Evolutionary conservation across 1,284 basidiomycete species (phyloP).

Genomic region (Cystobasidium pallidum): DNA sequence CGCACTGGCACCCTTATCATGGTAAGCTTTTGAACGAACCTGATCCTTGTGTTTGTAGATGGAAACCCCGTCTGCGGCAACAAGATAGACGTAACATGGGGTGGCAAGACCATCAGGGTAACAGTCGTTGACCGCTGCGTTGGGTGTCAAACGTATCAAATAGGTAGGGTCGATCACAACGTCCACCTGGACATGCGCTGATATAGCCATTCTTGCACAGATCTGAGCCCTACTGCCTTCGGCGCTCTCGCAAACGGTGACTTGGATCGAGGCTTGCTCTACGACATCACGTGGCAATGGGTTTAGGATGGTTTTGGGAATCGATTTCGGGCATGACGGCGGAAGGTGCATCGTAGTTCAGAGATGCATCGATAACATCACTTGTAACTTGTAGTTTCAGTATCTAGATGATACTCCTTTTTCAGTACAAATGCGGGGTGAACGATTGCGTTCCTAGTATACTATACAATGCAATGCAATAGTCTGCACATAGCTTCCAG

Average conservation of each 20-base stretch:
- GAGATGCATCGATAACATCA: slow-evolving; percentile 11
- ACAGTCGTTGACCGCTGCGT: slow-evolving; percentile 67
- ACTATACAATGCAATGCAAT: slow-evolving; percentile 16
- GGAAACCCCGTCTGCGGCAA: slow-evolving; percentile 66
- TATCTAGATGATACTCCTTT: slow-evolving; percentile 24
- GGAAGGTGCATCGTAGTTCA: not conserved
- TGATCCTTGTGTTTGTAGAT: slow-evolving; percentile 56
- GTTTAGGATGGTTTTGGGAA: not conserved
- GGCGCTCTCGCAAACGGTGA: slow-evolving; percentile 7
- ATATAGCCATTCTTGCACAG: not conserved
- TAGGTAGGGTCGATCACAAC: slow-evolving; percentile 52
- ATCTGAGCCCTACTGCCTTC: slow-evolving; percentile 37
- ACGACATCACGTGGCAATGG: slow-evolving; percentile 38
- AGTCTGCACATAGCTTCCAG: slow-evolving; percentile 7
- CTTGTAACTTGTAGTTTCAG: slow-evolving; percentile 25
- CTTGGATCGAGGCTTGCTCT: slow-evolving; percentile 21
- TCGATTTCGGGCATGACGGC: not conserved
- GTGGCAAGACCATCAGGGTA: slow-evolving; percentile 62
- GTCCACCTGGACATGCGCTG: not conserved
- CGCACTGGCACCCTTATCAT: not conserved
- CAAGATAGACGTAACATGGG: slow-evolving; percentile 60
- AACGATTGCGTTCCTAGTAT: not conserved
- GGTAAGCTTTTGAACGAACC: not conserved
- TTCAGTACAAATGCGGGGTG: not conserved
- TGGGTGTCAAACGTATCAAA: slow-evolving; percentile 62